Evolutionary conservation across 768 basidiomycete genomes (phyloP).

Genomic region (Rhodotorula paludigena): DNA sequence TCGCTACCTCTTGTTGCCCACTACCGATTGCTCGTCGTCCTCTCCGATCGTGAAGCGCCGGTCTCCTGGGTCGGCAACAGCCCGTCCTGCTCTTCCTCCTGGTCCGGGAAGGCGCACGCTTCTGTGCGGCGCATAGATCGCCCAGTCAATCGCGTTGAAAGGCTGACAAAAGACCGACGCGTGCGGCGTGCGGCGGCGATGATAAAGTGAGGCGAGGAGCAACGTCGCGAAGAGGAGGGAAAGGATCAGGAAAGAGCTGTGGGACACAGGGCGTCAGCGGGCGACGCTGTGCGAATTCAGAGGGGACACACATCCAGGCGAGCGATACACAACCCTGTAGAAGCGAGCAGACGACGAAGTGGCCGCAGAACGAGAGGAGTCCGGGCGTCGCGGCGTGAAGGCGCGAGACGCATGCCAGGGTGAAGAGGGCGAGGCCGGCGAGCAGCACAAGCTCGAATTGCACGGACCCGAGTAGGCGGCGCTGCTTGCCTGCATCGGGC

Average conservation of each 20-base stretch:
- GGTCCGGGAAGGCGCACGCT: neutral
- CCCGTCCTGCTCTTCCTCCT: neutral
- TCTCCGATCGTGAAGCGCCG: too few species aligned
- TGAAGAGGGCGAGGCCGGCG: constrained; percentile 1
- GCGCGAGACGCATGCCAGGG: constrained; percentile 9
- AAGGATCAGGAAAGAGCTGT: constrained; percentile 22
- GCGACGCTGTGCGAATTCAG: neutral
- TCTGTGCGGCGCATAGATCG: neutral
- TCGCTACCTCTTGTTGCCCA: too few species aligned
- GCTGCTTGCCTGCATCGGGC: neutral
- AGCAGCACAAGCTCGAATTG: constrained; percentile 3
- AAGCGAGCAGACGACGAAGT: constrained; percentile 11
- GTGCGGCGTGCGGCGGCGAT: constrained; percentile 1
- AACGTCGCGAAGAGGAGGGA: constrained; percentile 11
- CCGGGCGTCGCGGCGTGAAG: constrained; percentile 20
- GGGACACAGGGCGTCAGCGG: neutral
- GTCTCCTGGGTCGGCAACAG: neutral
- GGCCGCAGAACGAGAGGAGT: neutral
- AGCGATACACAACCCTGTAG: constrained; percentile 11
- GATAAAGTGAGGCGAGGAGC: constrained; percentile 6
- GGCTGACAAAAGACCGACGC: neutral
- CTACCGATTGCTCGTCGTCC: too few species aligned
- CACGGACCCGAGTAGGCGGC: neutral
- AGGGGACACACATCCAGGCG: constrained; percentile 17
- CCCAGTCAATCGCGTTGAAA: constrained; percentile 11